Conservation (phyloP, 148 eudicot genomes). For the Talinum fruticosum region DNA sequence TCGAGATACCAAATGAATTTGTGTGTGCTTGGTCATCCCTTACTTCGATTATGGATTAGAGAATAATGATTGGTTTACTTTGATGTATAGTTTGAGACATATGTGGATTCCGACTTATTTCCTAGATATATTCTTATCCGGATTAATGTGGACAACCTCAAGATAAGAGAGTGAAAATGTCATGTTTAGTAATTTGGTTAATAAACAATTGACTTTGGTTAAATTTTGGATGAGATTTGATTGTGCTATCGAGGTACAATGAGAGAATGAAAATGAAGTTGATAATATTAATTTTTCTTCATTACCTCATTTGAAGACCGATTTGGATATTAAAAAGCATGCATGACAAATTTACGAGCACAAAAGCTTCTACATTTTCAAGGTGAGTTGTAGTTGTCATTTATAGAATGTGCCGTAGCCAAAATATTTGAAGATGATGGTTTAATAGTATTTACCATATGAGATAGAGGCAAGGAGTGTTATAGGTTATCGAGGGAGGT, state of each 20-base stretch:
- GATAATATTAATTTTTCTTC: not conserved
- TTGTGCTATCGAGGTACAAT: not conserved
- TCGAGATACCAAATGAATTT: not conserved
- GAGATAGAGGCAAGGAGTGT: not conserved
- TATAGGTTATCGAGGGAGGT: not conserved
- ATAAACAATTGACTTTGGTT: not conserved
- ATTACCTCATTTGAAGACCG: not conserved
- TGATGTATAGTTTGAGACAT: too few relatives aligned
- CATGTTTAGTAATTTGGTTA: not conserved
- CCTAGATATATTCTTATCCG: not conserved
- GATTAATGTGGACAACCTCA: not conserved
- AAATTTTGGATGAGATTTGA: conserved; percentile 5
- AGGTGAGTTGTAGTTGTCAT: not conserved
- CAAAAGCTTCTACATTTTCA: not conserved
- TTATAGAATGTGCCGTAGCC: not conserved
- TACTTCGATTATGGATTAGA: too few relatives aligned
- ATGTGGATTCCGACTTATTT: not conserved
- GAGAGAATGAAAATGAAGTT: too few relatives aligned
- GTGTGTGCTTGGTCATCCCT: too few relatives aligned
- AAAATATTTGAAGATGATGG: not conserved
- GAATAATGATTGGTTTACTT: too few relatives aligned
- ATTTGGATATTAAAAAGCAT: not conserved
- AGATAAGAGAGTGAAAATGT: not conserved
- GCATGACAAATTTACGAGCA: not conserved
- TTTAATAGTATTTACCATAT: not conserved